Evolutionary conservation across 2,329 filamentous ascomycete genomes (phyloP).

Genomic region (Stagonosporopsis chrysanthemi): DNA sequence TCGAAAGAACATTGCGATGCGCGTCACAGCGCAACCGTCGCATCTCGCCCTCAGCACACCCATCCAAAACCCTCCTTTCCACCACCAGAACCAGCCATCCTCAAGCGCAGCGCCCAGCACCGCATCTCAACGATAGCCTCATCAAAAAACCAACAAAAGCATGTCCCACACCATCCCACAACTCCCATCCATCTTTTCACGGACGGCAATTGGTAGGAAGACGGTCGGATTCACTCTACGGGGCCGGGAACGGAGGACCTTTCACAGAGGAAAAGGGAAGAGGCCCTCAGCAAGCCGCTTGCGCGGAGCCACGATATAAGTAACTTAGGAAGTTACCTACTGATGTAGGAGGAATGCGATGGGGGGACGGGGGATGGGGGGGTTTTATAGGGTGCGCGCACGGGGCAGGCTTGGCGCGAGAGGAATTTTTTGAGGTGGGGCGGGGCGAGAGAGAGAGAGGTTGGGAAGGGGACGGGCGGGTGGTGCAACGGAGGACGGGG

Average conservation of each 20-base stretch:
- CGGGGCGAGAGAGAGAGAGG: too few species aligned
- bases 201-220: conserved; percentile 51
- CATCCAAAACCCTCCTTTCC: too few species aligned
- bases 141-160: background rate
- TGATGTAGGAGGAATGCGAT: conserved; percentile 45
- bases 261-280: conserved; percentile 40
- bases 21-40: too few species aligned
- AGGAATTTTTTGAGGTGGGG: conserved; percentile 1
- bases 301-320: conserved; percentile 51
- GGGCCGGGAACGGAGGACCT: conserved; percentile 55
- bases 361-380: conserved; percentile 29
- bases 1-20: too few species aligned
- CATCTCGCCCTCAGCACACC: too few species aligned
- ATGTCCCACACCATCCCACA: conserved; percentile 55
- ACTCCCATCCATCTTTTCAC: conserved; percentile 53
- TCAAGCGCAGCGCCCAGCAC: conserved; percentile 11
- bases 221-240: conserved; percentile 50
- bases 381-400: conserved; percentile 30
- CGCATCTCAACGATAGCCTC: conserved; percentile 14
- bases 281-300: conserved; percentile 54
- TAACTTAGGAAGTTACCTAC: conserved; percentile 36
- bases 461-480: background rate
- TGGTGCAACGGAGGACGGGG: too few species aligned
- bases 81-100: background rate
- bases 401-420: conserved; percentile 3